phyloP scores from a whole-genome alignment of 2,329 filamentous ascomycete genomes.

The Verticillium zaregamsianum region DNA sequence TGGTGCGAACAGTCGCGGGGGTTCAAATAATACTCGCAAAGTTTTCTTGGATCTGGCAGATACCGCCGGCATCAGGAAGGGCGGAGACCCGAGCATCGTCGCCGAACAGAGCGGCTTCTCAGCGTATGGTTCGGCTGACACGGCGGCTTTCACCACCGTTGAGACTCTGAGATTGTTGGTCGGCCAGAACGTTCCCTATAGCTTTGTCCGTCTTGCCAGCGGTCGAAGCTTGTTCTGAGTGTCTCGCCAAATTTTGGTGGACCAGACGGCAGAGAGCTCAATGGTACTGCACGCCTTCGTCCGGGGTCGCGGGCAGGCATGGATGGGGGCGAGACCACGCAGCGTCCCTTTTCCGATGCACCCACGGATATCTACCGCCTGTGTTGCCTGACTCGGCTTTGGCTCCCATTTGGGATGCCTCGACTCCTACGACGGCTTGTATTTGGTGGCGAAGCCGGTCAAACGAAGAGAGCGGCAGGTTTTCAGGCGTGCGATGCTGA shows the following conservation, averaged over 20 bases:
- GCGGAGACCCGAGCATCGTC: conserved; percentile 62
- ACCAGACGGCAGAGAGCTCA: not conserved
- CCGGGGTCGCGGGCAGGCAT: not conserved
- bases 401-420: not conserved
- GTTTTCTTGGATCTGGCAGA: conserved; percentile 80
- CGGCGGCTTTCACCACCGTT: conserved; percentile 79
- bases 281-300: not conserved
- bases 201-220: conserved; percentile 74
- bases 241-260: not conserved
- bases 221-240: conserved; percentile 44
- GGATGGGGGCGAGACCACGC: not conserved
- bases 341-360: not conserved
- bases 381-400: not conserved
- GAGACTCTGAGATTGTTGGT: conserved; percentile 75
- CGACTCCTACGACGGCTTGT: not conserved
- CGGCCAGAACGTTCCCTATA: conserved; percentile 83
- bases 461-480: not conserved
- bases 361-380: not conserved
- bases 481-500: not conserved
- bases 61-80: conserved; percentile 53
- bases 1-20: conserved; percentile 36
- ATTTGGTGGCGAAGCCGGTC: not conserved
- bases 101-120: conserved; percentile 74
- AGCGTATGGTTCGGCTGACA: conserved; percentile 74
- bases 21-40: conserved; percentile 45